Conservation (phyloP, 2,329 filamentous ascomycete genomes). For the Sporothrix protearum region DNA sequence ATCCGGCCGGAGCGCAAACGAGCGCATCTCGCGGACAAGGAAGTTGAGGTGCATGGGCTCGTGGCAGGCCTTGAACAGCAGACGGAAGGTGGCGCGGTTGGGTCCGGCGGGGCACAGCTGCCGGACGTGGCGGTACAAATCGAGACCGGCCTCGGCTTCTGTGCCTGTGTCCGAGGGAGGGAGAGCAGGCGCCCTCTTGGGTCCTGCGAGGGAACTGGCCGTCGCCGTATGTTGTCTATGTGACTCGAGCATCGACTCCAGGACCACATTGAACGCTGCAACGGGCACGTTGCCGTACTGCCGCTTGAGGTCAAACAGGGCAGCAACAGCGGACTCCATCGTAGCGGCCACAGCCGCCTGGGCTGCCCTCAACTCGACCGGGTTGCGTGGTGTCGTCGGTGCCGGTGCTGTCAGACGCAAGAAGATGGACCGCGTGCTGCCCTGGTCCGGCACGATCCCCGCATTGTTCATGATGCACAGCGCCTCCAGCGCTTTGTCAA, state of each 20-base stretch:
- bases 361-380: not conserved
- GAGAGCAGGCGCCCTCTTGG: not conserved
- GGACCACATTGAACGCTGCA: constrained; percentile 42
- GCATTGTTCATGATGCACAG: constrained; percentile 70
- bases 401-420: constrained; percentile 23
- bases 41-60: constrained; percentile 35
- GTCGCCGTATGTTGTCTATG: not conserved
- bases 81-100: constrained; percentile 37
- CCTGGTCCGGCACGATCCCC: constrained; percentile 53
- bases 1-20: constrained; percentile 36
- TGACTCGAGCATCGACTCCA: constrained; percentile 36
- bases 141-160: constrained; percentile 31
- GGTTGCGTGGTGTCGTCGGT: not conserved
- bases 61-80: constrained; percentile 36
- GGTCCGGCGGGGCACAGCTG: constrained; percentile 38
- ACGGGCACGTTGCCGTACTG: constrained; percentile 36
- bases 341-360: not conserved
- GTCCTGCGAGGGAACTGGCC: not conserved
- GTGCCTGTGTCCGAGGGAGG: not conserved
- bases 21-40: constrained; percentile 39
- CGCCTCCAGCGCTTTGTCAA: constrained; percentile 63
- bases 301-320: constrained; percentile 52
- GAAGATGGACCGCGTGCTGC: constrained; percentile 62
- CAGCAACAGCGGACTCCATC: constrained; percentile 49
- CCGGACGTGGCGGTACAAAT: constrained; percentile 39